Evolutionary conservation across 1,139 yeast genomes (phyloP), one percentile per base, ranked within the genome.

Genomic region (Nadsonia commutata): DNA sequence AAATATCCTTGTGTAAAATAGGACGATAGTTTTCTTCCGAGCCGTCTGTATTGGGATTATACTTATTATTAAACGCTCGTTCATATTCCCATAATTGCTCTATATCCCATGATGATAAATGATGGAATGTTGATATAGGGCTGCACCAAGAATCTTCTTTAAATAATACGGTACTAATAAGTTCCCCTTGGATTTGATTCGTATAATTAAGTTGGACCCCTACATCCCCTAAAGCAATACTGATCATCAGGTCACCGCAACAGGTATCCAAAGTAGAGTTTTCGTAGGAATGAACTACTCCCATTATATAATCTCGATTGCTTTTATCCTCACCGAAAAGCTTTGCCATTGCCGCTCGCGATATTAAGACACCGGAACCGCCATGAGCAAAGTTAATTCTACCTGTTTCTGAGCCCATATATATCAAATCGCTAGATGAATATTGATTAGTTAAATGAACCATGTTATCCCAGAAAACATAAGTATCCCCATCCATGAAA

Each of bases 401-500:
- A 11, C 45, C 50, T n/a, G 55, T 60, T 7, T 51, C 48, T 1
- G 63, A 56, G 13, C 66, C 66, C 44, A 60, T 43, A 49, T 60
- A 62, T 21, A 52, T 45, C 18, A 57, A 52, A 41, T 53, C 44
- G 18, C 45, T 46, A 37, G 56, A 53, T 43, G 60, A 52, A 23
- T 55, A 45, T 33, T 48, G 47, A 17, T 43, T 37, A 19, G 61
- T 52, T 50, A 55, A 56, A 13, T 40, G 48, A 42, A 57, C 45
- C 42, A 62, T 43, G 33, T 53, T 56, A 43, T 56, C 60, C 48
- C 55, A 48, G 48, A 59, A 42, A 31, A 63, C 44, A 44, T 53
- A 62, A 8, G 65, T 52, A 45, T 64, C 68, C 18, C 56, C 66
- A 43, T 64, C 68, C 48, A 62, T 56, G 48, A 63, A 59, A 33